Percentiles rank a stretch among this genome's conserved stretches.
Evolutionary conservation across 208 protist species (phyloP).

Genomic region (Herpetomonas samuelpessoai): DNA sequence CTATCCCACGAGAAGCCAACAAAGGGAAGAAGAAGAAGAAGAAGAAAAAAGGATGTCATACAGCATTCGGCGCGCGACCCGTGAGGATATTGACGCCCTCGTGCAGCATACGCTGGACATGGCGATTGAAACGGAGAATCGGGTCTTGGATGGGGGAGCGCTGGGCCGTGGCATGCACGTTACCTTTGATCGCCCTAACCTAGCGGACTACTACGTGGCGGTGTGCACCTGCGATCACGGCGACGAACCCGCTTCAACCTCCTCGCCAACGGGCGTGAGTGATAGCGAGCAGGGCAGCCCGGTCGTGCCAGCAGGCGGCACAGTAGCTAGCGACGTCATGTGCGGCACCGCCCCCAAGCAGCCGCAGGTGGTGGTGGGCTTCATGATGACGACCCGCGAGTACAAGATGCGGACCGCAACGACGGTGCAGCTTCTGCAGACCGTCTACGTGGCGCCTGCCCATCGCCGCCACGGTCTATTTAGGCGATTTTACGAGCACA

Average conservation of each 20-base stretch:
- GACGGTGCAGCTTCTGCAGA: conserved; percentile 19
- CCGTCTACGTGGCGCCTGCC: conserved; percentile 17
- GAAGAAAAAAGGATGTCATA: too few relatives aligned
- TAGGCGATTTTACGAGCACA: conserved; percentile 12
- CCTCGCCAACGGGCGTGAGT: not conserved
- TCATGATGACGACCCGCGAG: conserved; percentile 20
- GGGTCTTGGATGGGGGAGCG: conserved; percentile 33
- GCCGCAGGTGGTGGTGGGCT: conserved; percentile 9
- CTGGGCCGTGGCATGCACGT: conserved; percentile 38
- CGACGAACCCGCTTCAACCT: not conserved
- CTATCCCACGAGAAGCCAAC: too few relatives aligned
- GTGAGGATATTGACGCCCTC: conserved; percentile 44
- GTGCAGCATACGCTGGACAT: conserved; percentile 45
- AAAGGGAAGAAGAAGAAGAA: too few relatives aligned
- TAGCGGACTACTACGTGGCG: conserved; percentile 46
- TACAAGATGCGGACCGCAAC: conserved; percentile 11
- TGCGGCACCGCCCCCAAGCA: not conserved
- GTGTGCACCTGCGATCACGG: conserved; percentile 21
- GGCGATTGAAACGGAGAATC: conserved; percentile 56
- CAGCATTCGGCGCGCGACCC: conserved; percentile 13
- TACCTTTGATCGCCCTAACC: conserved; percentile 33
- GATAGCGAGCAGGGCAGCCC: not conserved
- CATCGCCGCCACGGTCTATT: conserved; percentile 16
- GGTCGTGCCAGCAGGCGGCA: not conserved
- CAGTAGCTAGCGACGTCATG: not conserved